phyloP scores from a whole-genome alignment of 768 basidiomycete species.

The Harrya chromipes region DNA sequence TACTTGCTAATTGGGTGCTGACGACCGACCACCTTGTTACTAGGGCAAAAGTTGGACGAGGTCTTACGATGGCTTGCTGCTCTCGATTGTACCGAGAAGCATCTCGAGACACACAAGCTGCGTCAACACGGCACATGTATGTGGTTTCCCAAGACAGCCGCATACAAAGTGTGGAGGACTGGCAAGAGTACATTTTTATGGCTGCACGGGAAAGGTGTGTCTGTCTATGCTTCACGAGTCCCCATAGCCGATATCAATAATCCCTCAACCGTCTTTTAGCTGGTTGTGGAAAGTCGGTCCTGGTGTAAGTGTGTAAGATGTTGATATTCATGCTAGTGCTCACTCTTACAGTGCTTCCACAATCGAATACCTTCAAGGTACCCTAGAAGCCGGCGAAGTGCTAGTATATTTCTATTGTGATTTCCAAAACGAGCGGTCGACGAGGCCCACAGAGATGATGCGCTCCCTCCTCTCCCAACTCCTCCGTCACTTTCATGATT shows the following conservation, averaged over 20 bases:
- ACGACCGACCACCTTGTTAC: neutral
- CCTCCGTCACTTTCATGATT: neutral
- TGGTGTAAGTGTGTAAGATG: neutral
- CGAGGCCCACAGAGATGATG: neutral
- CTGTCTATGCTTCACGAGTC: neutral
- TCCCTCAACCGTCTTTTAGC: neutral
- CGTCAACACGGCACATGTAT: conserved; percentile 3
- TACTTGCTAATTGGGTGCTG: neutral
- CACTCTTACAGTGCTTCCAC: neutral
- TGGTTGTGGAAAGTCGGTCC: conserved; percentile 3
- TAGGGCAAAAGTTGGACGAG: conserved; percentile 1
- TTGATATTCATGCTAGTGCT: neutral
- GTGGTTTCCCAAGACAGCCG: neutral
- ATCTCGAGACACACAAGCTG: neutral
- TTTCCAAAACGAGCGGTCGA: conserved; percentile 1
- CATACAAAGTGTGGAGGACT: neutral
- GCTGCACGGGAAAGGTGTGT: conserved; percentile 1
- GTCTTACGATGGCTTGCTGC: conserved; percentile 1
- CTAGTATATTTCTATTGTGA: conserved; percentile 5
- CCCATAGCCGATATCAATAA: neutral
- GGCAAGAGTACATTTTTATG: neutral
- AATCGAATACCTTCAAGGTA: neutral
- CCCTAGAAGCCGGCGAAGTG: neutral
- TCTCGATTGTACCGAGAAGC: neutral
- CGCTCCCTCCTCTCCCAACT: conserved; percentile 4